Conservation (phyloP, 129 eudicot genomes). For the Dittrichia graveolens region DNA sequence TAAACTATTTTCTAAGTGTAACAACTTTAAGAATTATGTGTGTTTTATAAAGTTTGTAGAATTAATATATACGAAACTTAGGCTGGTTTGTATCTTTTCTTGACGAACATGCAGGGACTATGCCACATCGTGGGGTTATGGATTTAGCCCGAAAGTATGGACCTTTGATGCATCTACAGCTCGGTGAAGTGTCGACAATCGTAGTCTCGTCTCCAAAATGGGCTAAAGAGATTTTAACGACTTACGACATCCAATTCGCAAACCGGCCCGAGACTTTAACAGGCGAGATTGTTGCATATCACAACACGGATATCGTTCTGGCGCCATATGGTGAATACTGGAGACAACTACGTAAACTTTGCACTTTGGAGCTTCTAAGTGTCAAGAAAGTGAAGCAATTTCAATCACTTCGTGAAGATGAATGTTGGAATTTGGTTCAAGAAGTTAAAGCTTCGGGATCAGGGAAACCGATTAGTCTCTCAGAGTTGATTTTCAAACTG, state of each 20-base stretch:
- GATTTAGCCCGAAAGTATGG: constrained; percentile 34
- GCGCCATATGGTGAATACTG: constrained; percentile 40
- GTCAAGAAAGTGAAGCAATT: constrained; percentile 37
- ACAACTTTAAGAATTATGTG: too few species aligned
- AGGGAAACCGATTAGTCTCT: constrained; percentile 27
- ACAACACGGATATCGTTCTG: constrained; percentile 33
- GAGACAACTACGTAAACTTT: constrained; percentile 35
- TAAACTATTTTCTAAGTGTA: too few species aligned
- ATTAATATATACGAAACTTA: too few species aligned
- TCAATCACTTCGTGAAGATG: constrained; percentile 33
- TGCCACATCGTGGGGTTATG: constrained; percentile 39
- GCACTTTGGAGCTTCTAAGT: constrained; percentile 39
- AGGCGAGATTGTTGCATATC: constrained; percentile 27
- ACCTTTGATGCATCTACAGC: constrained; percentile 32
- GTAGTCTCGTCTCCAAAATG: constrained; percentile 36
- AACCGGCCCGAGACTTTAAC: constrained; percentile 34
- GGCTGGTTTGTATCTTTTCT: neutral
- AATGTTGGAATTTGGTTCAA: constrained; percentile 34
- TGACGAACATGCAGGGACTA: constrained; percentile 30
- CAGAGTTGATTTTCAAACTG: constrained; percentile 19
- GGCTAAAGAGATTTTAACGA: constrained; percentile 38
- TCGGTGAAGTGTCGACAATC: constrained; percentile 37
- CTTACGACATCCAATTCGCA: constrained; percentile 32
- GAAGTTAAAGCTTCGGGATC: constrained; percentile 25
- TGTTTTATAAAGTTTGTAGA: too few species aligned